Percentiles rank a stretch among this genome's conserved stretches.
Evolutionary conservation across 2,329 filamentous ascomycete species (phyloP).

Genomic region (Thelonectria blattea): DNA sequence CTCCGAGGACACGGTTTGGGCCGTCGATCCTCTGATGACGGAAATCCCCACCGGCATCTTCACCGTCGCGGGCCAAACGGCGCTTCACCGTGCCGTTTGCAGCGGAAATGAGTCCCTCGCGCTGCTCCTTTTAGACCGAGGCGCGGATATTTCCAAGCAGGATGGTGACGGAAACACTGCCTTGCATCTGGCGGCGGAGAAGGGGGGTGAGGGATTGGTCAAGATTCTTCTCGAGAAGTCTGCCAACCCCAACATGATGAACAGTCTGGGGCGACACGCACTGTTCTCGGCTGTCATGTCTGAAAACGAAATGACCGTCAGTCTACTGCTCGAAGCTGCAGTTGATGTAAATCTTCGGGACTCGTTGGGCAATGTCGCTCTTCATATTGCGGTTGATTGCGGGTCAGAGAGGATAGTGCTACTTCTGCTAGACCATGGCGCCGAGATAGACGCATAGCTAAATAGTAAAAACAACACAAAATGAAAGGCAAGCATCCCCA

Average conservation of each 20-base stretch:
- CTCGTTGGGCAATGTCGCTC: neutral
- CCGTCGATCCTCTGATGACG: neutral
- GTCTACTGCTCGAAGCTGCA: neutral
- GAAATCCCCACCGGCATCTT: neutral
- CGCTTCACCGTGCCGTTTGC: neutral
- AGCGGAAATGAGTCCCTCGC: neutral
- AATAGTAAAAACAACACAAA: too few relatives aligned
- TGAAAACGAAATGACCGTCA: neutral
- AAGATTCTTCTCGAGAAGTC: neutral
- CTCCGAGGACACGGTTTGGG: neutral
- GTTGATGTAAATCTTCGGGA: neutral
- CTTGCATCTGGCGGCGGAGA: neutral
- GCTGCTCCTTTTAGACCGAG: neutral
- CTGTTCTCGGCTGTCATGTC: neutral
- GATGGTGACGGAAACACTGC: neutral
- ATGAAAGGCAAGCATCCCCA: neutral
- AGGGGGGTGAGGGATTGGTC: neutral
- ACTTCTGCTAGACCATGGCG: neutral
- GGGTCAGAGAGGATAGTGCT: neutral
- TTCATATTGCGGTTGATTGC: neutral
- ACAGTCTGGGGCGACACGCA: neutral
- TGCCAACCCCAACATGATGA: neutral
- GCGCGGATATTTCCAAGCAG: neutral
- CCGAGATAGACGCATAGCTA: neutral
- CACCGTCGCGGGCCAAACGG: neutral